Percentiles rank a stretch among this genome's conserved stretches.
These are phyloP conservation scores for Claviceps sp. DNA, from an alignment of 2,329 filamentous ascomycete genomes.

Conservation along the genomic window DNA sequence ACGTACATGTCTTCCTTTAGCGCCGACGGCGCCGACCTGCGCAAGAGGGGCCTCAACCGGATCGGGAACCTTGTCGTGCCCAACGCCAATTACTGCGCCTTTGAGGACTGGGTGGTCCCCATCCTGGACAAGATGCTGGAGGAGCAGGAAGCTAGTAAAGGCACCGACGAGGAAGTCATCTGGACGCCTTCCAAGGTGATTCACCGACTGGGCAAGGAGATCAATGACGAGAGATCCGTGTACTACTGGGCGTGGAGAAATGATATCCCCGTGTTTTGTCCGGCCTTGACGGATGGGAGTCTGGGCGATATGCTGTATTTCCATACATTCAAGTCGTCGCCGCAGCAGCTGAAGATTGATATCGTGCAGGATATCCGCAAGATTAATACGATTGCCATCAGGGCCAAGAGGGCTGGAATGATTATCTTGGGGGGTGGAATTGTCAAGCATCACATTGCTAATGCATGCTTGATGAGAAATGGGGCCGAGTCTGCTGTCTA, in stretches of 20 bases:
- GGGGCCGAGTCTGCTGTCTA: conserved; percentile 95
- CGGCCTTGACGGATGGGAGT: conserved; percentile 87
- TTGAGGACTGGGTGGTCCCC: conserved; percentile 95
- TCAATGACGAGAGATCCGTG: conserved; percentile 81
- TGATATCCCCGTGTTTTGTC: conserved; percentile 92
- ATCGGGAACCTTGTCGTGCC: conserved; percentile 94
- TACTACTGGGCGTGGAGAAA: conserved; percentile 98
- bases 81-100: conserved; percentile 89
- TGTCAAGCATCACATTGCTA: conserved; percentile 98
- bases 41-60: conserved; percentile 78
- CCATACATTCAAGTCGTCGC: conserved; percentile 85
- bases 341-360: conserved; percentile 69
- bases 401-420: conserved; percentile 82
- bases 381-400: conserved; percentile 84
- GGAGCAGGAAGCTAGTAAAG: conserved; percentile 75
- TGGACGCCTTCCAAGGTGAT: conserved; percentile 96
- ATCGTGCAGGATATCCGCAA: conserved; percentile 87
- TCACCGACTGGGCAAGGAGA: conserved; percentile 78
- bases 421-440: conserved; percentile 88
- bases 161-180: conserved; percentile 54
- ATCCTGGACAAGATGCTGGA: conserved; percentile 89
- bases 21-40: conserved; percentile 61
- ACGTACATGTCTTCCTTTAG: conserved; percentile 87
- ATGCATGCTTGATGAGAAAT: conserved; percentile 94
- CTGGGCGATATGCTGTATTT: conserved; percentile 98